These are phyloP conservation scores for Rusavskia elegans DNA, from an alignment of 495 filamentous ascomycete genomes.

Conservation along the genomic window DNA sequence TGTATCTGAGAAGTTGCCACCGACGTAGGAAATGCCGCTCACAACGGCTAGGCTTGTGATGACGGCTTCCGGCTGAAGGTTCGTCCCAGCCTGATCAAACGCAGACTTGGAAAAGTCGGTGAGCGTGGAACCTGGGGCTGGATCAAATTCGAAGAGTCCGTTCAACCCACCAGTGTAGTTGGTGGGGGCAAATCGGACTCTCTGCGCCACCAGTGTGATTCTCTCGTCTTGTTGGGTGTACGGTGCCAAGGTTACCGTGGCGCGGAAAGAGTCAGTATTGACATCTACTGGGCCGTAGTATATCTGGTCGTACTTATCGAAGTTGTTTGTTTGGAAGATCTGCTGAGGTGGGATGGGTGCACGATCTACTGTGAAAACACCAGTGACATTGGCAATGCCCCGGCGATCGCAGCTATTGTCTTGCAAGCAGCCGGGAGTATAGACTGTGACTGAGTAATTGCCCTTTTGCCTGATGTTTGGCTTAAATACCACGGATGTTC, in stretches of 20 bases:
- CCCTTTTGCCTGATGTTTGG: conserved; percentile 82
- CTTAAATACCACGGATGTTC: conserved; percentile 51
- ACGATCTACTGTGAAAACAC: conserved; percentile 38
- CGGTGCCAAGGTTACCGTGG: conserved; percentile 65
- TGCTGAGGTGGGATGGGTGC: conserved; percentile 22
- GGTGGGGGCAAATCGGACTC: conserved; percentile 60
- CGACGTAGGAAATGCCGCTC: conserved; percentile 52
- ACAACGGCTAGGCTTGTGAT: conserved; percentile 46
- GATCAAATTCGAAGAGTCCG: conserved; percentile 81
- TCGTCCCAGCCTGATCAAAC: conserved; percentile 56
- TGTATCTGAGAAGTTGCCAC: conserved; percentile 64
- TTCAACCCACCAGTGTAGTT: conserved; percentile 58
- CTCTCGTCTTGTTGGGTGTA: conserved; percentile 42
- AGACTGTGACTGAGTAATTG: conserved; percentile 75
- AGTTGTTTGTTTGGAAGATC: conserved; percentile 78
- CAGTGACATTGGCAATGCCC: conserved; percentile 68
- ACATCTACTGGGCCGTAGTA: conserved; percentile 74
- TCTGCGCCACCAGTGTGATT: conserved; percentile 70
- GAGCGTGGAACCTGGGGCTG: conserved; percentile 39
- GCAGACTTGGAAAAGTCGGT: conserved; percentile 53
- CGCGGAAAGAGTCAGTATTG: conserved; percentile 56
- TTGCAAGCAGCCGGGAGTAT: conserved; percentile 75
- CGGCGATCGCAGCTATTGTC: conserved; percentile 62
- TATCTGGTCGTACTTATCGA: conserved; percentile 86
- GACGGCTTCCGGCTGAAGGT: conserved; percentile 44